These are phyloP conservation scores for Tolypocladium ovalisporum DNA, from an alignment of 2,329 filamentous ascomycete species.

Conservation along the genomic window DNA sequence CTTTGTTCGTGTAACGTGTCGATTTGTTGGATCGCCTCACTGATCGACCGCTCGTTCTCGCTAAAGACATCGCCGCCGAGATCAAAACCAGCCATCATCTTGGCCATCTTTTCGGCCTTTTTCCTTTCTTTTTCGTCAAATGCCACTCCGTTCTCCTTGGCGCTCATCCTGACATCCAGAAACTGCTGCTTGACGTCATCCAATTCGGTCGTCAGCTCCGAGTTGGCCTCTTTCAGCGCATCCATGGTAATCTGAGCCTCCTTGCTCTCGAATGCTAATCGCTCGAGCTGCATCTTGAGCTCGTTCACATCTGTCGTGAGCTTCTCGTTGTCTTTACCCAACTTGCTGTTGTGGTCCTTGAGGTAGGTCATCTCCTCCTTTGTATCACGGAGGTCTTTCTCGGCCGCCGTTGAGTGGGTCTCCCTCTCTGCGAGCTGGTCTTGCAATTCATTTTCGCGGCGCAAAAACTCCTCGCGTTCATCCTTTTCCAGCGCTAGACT, in stretches of 20 bases:
- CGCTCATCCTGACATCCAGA: conserved; percentile 90
- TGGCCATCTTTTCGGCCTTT: conserved; percentile 98
- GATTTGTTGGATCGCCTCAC: conserved; percentile 72
- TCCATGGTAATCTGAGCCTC: conserved; percentile 98
- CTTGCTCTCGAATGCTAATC: conserved; percentile 90
- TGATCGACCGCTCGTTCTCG: conserved; percentile 78
- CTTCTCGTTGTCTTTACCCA: conserved; percentile 82
- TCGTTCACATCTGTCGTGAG: conserved; percentile 81
- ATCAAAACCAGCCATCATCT: conserved; percentile 99
- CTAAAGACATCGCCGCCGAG: conserved; percentile 88
- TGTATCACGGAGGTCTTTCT: conserved; percentile 70
- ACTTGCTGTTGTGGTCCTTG: conserved; percentile 75
- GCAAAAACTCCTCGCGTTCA: conserved; percentile 89
- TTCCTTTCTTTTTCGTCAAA: conserved; percentile 96
- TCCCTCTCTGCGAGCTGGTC: conserved; percentile 94
- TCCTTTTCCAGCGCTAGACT: conserved; percentile 88
- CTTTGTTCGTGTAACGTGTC: conserved; percentile 70
- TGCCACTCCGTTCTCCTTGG: conserved; percentile 82
- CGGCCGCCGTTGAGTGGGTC: conserved; percentile 63
- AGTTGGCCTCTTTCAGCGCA: conserved; percentile 87
- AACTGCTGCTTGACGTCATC: conserved; percentile 96
- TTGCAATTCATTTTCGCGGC: conserved; percentile 92
- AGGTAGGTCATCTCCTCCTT: conserved; percentile 78
- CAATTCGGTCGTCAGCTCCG: conserved; percentile 81
- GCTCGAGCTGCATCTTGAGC: conserved; percentile 92